Evolutionary conservation across 257 asterid genomes (phyloP), one percentile per base, ranked within the genome.

Genomic region (Petunia secreta): DNA sequence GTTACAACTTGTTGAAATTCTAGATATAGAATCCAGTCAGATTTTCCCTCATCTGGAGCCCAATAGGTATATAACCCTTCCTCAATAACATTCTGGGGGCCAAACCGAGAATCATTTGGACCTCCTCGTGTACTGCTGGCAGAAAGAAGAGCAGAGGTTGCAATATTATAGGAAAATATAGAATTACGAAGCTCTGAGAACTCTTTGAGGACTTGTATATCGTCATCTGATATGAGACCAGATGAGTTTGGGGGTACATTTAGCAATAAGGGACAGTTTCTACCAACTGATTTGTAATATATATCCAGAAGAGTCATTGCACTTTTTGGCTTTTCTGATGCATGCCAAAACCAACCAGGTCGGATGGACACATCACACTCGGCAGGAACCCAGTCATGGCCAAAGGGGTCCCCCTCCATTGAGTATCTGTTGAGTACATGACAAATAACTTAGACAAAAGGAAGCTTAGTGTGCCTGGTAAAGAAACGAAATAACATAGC

Each of bases 321-420:
- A 2, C 98, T 84, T 86, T 92, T 92, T 34, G 99, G 99, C 81
- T 78, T 81, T 86, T 96, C 88, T 0, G 97, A 91, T 13, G 91
- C 86, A 80, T 94, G 99, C 99, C 99, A 96, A 82, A 96, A 96
- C 99, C 99, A 96, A 59, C 98, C 98, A 0, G 94, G 87, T 68
- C 98, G 88, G 83, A 96, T 94, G 2, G 99, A 96, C 64, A 96
- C 97, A 48, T 96, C 98, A 63, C 99, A 96, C 66, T 91, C 97
- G 59, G 99, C 90, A 57, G 98, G 98, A 58, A 94, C 90, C 99
- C 99, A 96, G 69, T 94, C 98, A 7, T 83, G 95, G 64, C 99
- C 98, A 4, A 57, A 85, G 4, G 95, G 93, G 78, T 96, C 99
- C 63, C 99, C 99, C 38, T 86, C 82, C n/a, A 82, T 83, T 8